A percentile compares a stretch with the other conserved stretches of the same genome.
Conservation (phyloP, 2,329 filamentous ascomycete species). For the Colletotrichum somersetense region DNA sequence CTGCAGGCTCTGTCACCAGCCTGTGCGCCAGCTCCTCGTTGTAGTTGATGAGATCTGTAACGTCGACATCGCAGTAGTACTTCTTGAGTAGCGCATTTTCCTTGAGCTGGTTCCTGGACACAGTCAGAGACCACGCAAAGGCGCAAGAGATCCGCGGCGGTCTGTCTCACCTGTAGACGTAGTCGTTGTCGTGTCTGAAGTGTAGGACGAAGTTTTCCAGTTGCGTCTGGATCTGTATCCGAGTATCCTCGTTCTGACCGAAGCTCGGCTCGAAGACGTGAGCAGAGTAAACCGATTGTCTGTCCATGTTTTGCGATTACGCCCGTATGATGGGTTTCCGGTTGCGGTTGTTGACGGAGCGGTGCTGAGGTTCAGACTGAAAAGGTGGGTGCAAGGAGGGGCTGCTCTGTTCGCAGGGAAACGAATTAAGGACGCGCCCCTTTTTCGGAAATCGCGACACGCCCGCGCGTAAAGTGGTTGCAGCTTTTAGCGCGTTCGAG, state of each 20-base stretch:
- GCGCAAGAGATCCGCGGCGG: background rate
- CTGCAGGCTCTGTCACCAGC: constrained; percentile 88
- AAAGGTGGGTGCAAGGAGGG: constrained; percentile 40
- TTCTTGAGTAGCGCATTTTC: constrained; percentile 95
- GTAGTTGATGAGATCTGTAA: constrained; percentile 94
- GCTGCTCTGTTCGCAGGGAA: constrained; percentile 31
- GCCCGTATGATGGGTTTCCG: background rate
- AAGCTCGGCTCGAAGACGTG: constrained; percentile 81
- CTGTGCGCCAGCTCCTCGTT: constrained; percentile 95
- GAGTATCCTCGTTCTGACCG: constrained; percentile 75
- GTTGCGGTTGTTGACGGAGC: constrained; percentile 22
- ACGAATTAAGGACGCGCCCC: constrained; percentile 34
- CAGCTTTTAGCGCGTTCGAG: constrained; percentile 13
- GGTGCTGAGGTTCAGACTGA: constrained; percentile 35
- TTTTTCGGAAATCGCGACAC: constrained; percentile 14
- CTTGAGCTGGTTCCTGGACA: constrained; percentile 85
- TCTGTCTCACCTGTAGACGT: constrained; percentile 85
- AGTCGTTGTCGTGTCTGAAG: constrained; percentile 93
- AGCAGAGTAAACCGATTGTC: constrained; percentile 86
- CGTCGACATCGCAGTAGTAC: constrained; percentile 96
- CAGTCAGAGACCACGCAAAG: background rate
- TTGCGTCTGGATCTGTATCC: constrained; percentile 79
- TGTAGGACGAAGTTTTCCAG: constrained; percentile 93
- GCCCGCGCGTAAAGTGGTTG: constrained; percentile 41
- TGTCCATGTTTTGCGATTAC: constrained; percentile 74